Conservation (phyloP, 176 grass and related monocot species). For the Cymbopogon citratus region DNA sequence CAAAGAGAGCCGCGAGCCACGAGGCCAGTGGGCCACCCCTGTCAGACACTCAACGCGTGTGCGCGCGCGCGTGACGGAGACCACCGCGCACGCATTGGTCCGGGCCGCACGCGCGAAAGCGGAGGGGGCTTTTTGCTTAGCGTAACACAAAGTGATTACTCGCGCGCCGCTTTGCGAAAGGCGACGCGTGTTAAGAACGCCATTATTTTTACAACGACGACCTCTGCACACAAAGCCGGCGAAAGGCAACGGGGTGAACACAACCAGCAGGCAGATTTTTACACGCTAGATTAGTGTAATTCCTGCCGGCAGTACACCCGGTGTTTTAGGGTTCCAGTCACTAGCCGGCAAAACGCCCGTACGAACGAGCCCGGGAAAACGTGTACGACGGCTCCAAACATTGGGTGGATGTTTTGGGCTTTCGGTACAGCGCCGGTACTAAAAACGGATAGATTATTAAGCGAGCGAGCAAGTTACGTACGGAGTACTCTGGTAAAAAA, state of each 20-base stretch:
- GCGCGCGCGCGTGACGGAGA: background rate
- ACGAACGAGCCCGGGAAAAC: background rate
- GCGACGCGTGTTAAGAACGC: background rate
- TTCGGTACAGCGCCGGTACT: background rate
- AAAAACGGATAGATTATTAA: background rate
- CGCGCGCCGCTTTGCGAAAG: background rate
- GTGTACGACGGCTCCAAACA: background rate
- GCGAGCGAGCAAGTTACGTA: too few relatives aligned
- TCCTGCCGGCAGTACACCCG: too few relatives aligned
- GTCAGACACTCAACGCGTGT: background rate
- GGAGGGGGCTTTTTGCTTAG: background rate
- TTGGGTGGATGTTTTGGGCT: slow-evolving; percentile 19
- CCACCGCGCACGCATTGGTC: background rate
- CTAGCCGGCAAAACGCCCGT: background rate
- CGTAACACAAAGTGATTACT: too few relatives aligned
- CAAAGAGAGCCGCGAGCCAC: too few relatives aligned
- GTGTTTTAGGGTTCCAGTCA: background rate
- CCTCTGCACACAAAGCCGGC: too few relatives aligned
- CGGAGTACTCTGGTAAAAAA: background rate
- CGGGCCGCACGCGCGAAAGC: background rate
- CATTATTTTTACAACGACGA: background rate
- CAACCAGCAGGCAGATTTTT: background rate
- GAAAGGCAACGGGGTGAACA: too few relatives aligned
- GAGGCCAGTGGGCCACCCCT: background rate
- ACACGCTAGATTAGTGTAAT: background rate